phyloP scores from a whole-genome alignment of 306 rosid species.

The Glycine latifolia region DNA sequence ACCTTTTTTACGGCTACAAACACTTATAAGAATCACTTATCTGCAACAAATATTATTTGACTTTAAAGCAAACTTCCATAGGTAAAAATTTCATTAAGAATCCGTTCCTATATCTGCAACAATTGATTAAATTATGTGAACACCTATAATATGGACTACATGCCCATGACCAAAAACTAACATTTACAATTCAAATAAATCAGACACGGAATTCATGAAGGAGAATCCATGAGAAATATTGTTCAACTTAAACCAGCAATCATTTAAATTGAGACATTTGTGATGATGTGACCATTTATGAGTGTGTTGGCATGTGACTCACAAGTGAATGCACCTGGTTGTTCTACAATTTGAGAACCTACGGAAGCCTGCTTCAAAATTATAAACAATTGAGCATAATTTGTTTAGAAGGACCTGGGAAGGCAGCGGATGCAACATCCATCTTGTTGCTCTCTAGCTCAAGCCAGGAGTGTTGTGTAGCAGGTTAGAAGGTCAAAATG shows the following conservation, averaged over 20 bases:
- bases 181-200: conserved; percentile 30
- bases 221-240: neutral
- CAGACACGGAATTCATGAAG: neutral
- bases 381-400: neutral
- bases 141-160: neutral
- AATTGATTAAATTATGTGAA: neutral
- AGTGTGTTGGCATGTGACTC: too few relatives aligned
- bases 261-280: too few relatives aligned
- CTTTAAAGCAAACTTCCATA: neutral
- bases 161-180: neutral
- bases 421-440: conserved; percentile 15
- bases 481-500: neutral
- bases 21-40: neutral
- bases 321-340: too few relatives aligned
- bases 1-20: neutral
- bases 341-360: neutral
- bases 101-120: neutral
- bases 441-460: conserved; percentile 12
- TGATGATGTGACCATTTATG: too few relatives aligned
- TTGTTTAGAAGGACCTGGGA: neutral
- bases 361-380: conserved; percentile 20
- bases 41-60: neutral
- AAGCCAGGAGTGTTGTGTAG: neutral
- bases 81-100: neutral
- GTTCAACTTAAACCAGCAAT: too few relatives aligned